phyloP scores from a whole-genome alignment of 192 early-diverging fungal genomes.

The Coemansia sp. region DNA sequence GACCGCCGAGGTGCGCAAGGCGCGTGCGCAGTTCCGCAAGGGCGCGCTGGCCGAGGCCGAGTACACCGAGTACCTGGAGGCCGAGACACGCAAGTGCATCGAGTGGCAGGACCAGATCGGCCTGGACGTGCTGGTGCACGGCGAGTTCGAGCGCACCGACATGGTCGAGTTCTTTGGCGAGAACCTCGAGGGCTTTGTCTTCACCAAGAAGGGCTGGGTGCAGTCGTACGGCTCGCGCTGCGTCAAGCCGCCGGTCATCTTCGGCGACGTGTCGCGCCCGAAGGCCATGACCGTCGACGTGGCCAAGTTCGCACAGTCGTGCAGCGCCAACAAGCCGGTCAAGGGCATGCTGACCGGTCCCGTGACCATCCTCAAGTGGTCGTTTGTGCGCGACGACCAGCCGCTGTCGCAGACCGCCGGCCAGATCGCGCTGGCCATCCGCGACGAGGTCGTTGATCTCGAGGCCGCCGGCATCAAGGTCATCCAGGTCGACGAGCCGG shows the following conservation, averaged over 20 bases:
- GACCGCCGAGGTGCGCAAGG: conserved; percentile 91
- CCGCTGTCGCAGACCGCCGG: conserved; percentile 75
- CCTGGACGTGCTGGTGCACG: conserved; percentile 95
- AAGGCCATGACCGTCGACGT: conserved; percentile 89
- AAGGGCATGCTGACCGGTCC: conserved; percentile 99
- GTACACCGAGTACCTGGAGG: conserved; percentile 82
- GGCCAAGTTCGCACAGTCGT: conserved; percentile 81
- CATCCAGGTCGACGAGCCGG: conserved; percentile 99
- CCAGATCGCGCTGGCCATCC: conserved; percentile 93
- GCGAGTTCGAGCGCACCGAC: conserved; percentile 95
- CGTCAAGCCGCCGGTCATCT: conserved; percentile 97
- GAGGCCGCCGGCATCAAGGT: conserved; percentile 87
- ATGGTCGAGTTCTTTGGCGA: conserved; percentile 99
- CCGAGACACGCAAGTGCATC: conserved; percentile 81
- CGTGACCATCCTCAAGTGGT: conserved; percentile 98
- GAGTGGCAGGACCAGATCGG: conserved; percentile 85
- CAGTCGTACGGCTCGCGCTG: conserved; percentile 95
- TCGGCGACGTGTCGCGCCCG: conserved; percentile 90
- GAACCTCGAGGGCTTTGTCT: conserved; percentile 87
- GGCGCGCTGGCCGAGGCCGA: conserved; percentile 63
- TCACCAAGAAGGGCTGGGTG: conserved; percentile 96
- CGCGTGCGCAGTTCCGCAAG: conserved; percentile 87
- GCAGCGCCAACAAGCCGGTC: conserved; percentile 81
- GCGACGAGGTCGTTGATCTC: conserved; percentile 93
- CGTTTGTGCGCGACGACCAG: conserved; percentile 97